A percentile compares a stretch with the other conserved stretches of the same genome.
phyloP scores from a whole-genome alignment of 495 filamentous ascomycete species.

The Trichoderma virens region DNA sequence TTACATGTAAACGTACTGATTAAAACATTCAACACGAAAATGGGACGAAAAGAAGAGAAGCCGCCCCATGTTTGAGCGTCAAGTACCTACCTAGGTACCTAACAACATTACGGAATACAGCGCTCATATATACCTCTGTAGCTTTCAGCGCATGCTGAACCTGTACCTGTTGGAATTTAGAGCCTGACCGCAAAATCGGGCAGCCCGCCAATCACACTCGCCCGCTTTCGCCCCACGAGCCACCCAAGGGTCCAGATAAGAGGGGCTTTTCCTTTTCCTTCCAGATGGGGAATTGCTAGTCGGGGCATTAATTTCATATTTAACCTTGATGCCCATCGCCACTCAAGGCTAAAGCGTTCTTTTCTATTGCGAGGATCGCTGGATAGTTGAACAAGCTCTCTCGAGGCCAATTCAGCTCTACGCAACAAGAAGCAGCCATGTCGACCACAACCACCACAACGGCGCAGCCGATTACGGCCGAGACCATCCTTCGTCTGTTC shows the following conservation, averaged over 20 bases:
- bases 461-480: constrained; percentile 60
- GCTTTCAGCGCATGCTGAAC: too few species aligned
- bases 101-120: too few species aligned
- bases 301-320: not conserved
- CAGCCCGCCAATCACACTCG: not conserved
- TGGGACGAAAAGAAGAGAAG: too few species aligned
- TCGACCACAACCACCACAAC: constrained; percentile 25
- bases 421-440: constrained; percentile 15
- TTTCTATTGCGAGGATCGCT: not conserved
- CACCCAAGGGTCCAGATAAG: not conserved
- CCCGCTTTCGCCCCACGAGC: not conserved
- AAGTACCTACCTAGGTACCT: too few species aligned
- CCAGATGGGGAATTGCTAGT: not conserved
- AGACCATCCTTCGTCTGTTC: constrained; percentile 82
- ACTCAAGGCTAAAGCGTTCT: not conserved
- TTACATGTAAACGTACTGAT: too few species aligned
- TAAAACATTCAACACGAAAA: too few species aligned
- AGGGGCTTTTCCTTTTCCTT: not conserved
- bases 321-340: constrained; percentile 6
- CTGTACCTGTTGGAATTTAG: too few species aligned
- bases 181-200: too few species aligned
- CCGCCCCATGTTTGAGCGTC: too few species aligned
- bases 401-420: not conserved
- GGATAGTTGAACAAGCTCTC: not conserved
- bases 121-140: too few species aligned